Percentiles rank a stretch among this genome's conserved stretches.
phyloP scores from a whole-genome alignment of 1,139 yeast genomes.

The Citeromyces hawaiiensis region DNA sequence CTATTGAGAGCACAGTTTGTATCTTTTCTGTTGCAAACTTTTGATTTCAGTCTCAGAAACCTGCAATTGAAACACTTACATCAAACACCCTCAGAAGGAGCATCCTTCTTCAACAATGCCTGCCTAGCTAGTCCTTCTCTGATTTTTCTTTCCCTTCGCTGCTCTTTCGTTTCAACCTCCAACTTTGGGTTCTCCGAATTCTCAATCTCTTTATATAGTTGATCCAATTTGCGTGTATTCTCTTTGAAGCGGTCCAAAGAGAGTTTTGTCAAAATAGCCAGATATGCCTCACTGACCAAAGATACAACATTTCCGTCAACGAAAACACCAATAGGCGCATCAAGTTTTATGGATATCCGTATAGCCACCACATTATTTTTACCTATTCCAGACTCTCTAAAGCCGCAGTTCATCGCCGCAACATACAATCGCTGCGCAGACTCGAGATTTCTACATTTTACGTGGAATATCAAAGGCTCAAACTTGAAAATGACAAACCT shows the following conservation, averaged over 20 bases:
- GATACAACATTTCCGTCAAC: constrained; percentile 18
- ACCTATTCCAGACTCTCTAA: constrained; percentile 79
- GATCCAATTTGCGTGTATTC: constrained; percentile 41
- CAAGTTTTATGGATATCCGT: constrained; percentile 56
- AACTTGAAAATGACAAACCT: constrained; percentile 61
- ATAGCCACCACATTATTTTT: constrained; percentile 69
- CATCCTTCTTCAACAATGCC: constrained; percentile 5
- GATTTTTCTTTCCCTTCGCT: constrained; percentile 44
- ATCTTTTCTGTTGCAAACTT: too few relatives aligned
- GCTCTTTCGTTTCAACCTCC: constrained; percentile 32
- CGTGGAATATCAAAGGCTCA: constrained; percentile 77
- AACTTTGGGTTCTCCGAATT: constrained; percentile 13
- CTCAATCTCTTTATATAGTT: constrained; percentile 22
- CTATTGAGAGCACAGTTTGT: too few relatives aligned
- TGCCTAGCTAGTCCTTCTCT: constrained; percentile 42
- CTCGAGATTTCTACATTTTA: constrained; percentile 51
- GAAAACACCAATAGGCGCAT: constrained; percentile 57
- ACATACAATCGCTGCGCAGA: constrained; percentile 53
- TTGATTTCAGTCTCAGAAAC: too few relatives aligned
- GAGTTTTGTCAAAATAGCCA: constrained; percentile 31
- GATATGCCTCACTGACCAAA: constrained; percentile 35
- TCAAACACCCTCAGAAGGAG: too few relatives aligned
- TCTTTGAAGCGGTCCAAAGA: constrained; percentile 50
- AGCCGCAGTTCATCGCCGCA: constrained; percentile 74
- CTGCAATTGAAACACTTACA: too few relatives aligned